Base-by-base conservation (phyloP, 2,329 filamentous ascomycete species). In the Claviceps quebecensis region DNA sequence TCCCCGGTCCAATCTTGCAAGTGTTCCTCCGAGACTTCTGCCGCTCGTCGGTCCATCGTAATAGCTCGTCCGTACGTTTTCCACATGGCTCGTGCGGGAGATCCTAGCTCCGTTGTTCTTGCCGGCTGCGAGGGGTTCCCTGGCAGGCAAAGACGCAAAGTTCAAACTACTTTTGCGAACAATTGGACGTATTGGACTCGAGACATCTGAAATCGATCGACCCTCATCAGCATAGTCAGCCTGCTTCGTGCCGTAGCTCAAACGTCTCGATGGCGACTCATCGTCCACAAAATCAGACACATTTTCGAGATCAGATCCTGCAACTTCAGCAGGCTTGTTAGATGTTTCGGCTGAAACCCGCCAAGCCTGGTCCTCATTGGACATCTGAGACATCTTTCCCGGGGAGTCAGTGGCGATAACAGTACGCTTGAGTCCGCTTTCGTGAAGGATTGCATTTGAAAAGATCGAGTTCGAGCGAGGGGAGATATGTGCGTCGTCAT, bases 101-200 rank as follows among this genome's bases (percentile, higher is more conserved):
- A 79, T 70, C 48, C 87, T 76, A 19, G 77, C 75, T 16, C 83
- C 89, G 61, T 89, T 80, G 64, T 86, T 94, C 69, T 90, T 91
- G 65, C 94, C 94, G 16, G 79, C 80, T 36, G 82, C 81, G 49
- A 97, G 72, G 38, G 91, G 91, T 61, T 97, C 91, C 55, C 93
- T 80, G 2, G 91, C 90, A 34, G 93, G 93, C 13, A 98, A 74
- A 17, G 93, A 88, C 39, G 93, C 88, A 69, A 98, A 97, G 53
- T 86, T 95, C 54, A 98, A 76, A 64, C 91, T 97, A 68, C 90
- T 95, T 73, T 97, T 97, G 54, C 91, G 83, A 57, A 94, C 78
- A 34, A 87, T 73, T 2, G 85, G 84, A 57, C 87, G 77, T 47
- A 86, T 80, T 0, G 86, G 86, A 58, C 84, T 90, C 0, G 86